Evolutionary conservation across 2,329 filamentous ascomycete species (phyloP), one percentile per base, ranked within the genome.

Genomic region (Fusarium metavorans): DNA sequence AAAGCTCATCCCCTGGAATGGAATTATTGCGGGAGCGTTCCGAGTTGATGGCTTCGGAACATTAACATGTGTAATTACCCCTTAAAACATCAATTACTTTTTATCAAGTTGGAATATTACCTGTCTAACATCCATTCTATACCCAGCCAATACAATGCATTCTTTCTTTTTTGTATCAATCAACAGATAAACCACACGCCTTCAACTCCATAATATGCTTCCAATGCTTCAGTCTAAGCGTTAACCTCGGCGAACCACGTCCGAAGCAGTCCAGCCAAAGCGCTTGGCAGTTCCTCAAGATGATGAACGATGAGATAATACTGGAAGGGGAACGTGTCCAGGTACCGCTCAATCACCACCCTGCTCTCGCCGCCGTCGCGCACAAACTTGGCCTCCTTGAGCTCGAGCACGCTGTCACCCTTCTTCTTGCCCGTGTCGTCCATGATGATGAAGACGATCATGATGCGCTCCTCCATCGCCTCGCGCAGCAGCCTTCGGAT

Each of bases 361-460:
- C 91, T 89, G 71, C 92, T 85, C 85, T 91, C 85, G 82, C 89
- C 83, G 76, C 83, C 87, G 79, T 94, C 92, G 68, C 89, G 89
- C 73, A 93, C 90, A 80, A 98, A 98, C 80, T 91, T 91, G 41
- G 95, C 96, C 83, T 95, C 93, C 82, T 95, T 95, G 78, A 98
- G 88, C 81, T 98, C 95, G 79, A 98, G 84, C 71, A 99, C 97
- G 78, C 92, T 93, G 70, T 91, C 88, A 56, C 88, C 88, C 80
- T 82, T 82, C 76, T 82, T 82, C 74, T 81, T 82, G 35, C 80
- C 78, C 23, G 84, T 85, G 77, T 90, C 88, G 85, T 99, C 97
- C 80, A 99, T 95, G 79, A 99, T 93, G 78, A 99, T 94, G 82
- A 99, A 99, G 7, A 99, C 96, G 73, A 98, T 92, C 94, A 99